Evolutionary conservation across 495 filamentous ascomycete species (phyloP), one percentile per base, ranked within the genome.

Genomic region (Aspergillus mulundensis): DNA sequence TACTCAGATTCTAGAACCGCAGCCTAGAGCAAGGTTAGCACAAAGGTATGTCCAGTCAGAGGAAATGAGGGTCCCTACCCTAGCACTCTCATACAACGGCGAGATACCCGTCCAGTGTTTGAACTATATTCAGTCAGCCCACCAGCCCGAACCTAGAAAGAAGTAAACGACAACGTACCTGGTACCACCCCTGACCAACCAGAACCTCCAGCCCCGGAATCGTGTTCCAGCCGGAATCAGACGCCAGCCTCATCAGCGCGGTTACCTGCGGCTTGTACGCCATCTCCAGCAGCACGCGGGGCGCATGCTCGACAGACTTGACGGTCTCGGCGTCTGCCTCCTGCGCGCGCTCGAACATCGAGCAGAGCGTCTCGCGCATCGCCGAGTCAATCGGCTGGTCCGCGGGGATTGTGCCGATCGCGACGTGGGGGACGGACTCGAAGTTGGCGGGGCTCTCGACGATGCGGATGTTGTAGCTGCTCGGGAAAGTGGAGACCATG

Each of bases 171-270:
- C 12, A 55, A 50, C 44, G 45, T 63, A 77, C 71, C 76, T 86
- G 85, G 62, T 90, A 84, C 63, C 90, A 85, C 10, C 90, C 92
- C 73, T 98, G 94, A 20, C 87, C 90, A 60, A 90, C 86, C 60
- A 99, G 75, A 40, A 91, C 91, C 74, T 99, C 94, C 53, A 97
- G 69, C 1, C 94, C 94, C 6, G 89, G 84, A 57, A 97, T 87
- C 5, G 81, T 91, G 51, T 69, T 78, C 95, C 94, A 99, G n/a
- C 89, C 90, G 5, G 81, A 78, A 58, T 88, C 84, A 57, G 82
- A 74, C 5, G 95, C 93, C 62, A 96, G 70, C 68, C 85, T 79
- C 89, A 97, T 97, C 64, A 97, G 66, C 21, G 87, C 78, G 14
- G 94, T 99, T 24, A 87, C 79, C 0, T 81, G 68, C 23, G 94